phyloP scores from a whole-genome alignment of 1,284 basidiomycete genomes.

The Laetiporus sulphureus region DNA sequence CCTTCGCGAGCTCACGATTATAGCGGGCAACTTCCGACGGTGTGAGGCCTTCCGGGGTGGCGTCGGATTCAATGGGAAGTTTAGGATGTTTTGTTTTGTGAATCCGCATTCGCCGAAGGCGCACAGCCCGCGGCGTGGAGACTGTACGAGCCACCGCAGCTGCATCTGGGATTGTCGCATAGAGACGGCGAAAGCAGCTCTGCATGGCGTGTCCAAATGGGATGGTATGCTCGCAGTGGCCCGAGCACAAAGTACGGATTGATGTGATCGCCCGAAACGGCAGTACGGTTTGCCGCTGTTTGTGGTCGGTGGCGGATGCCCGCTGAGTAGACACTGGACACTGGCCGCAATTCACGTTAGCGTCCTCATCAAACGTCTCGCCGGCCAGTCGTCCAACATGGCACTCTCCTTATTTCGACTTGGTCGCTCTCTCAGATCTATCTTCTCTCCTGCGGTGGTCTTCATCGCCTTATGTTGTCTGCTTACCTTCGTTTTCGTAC shows the following conservation, averaged over 20 bases:
- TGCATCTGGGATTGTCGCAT: slow-evolving; percentile 39
- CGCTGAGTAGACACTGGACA: no score
- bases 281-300: no score
- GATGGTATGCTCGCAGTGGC: no score
- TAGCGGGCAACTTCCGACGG: slow-evolving; percentile 58
- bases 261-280: no score
- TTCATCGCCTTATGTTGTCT: slow-evolving; percentile 62
- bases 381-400: no score
- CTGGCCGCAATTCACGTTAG: no score
- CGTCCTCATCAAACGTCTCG: no score
- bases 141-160: slow-evolving; percentile 55
- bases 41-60: slow-evolving; percentile 45
- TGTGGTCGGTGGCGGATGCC: no score
- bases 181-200: slow-evolving; percentile 36
- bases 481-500: slow-evolving; percentile 68
- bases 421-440: slow-evolving; percentile 36
- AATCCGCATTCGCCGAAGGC: slow-evolving; percentile 56
- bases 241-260: no score
- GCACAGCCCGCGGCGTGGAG: slow-evolving; percentile 66
- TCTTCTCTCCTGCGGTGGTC: slow-evolving; percentile 51
- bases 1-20: slow-evolving; percentile 46
- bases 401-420: slow-evolving; percentile 27
- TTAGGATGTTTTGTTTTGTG: slow-evolving; percentile 26
- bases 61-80: slow-evolving; percentile 40
- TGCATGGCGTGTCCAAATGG: no score